Evolutionary conservation across 2,329 filamentous ascomycete species (phyloP), one percentile per base, ranked within the genome.

Genomic region (Claviceps sp.): DNA sequence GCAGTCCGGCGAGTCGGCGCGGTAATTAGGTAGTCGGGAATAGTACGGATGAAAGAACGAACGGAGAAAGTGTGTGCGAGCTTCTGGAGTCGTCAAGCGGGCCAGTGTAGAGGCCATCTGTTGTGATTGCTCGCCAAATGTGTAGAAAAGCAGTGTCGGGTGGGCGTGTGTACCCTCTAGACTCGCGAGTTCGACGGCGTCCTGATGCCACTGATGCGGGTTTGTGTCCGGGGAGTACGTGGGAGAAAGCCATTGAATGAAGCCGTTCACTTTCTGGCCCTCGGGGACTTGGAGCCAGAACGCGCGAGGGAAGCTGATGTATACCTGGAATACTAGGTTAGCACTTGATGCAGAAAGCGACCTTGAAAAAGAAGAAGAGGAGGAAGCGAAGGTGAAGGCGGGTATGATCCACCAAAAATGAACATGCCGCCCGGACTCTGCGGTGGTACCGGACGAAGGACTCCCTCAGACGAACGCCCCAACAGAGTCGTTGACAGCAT

Each of bases 81-180:
- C 69, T 4, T 72, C 61, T 22, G 73, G 67, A 2, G 72, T 63
- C 2, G 65, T 48, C 3, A 78, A 59, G 14, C 67, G 63, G 4
- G 67, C 67, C 6, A 78, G 60, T 18, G 67, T 64, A 13, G 67
- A 65, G 0, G 76, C 80, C 46, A 85, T 64, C 59, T 77, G 71
- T 8, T 66, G 65, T 1, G 78, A 81, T 62, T 82, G 78, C 20
- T 75, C 76, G 40, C 85, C 85, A 60, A 81, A 84, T 38, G 75
- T 82, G 70, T 89, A 95, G 75, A 95, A 95, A 26, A 95, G 77
- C 4, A 95, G 75, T 0, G 88, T 94, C 7, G 89, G 85, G 54
- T 95, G 89, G 0, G 83, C 76, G 49, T 71, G 73, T 1, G 69
- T 61, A 0, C 62, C 59, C 0, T 78, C 74, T 2, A 94, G 73